Percentiles rank a stretch among this genome's conserved stretches.
These are phyloP conservation scores for Lactarius tabidus DNA, from an alignment of 768 basidiomycete species.

Conservation along the genomic window DNA sequence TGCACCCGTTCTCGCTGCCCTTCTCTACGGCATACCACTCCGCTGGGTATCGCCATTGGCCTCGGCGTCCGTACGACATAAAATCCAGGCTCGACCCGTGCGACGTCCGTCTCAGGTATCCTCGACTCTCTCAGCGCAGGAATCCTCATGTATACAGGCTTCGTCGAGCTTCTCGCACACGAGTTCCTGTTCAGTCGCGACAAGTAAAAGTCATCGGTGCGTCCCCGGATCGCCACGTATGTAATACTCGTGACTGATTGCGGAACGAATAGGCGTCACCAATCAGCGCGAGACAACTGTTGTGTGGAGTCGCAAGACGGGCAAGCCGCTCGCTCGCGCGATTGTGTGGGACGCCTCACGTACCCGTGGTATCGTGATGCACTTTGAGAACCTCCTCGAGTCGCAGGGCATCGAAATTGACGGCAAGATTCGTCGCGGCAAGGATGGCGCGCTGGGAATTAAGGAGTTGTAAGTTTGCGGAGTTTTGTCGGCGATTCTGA, in stretches of 20 bases:
- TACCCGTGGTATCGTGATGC: conserved; percentile 80
- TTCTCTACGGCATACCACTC: conserved; percentile 77
- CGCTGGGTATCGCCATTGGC: conserved; percentile 83
- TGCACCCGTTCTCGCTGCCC: conserved; percentile 56
- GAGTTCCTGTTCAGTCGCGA: conserved; percentile 91
- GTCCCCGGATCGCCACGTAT: conserved; percentile 28
- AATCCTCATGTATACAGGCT: conserved; percentile 82
- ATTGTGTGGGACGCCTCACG: conserved; percentile 98
- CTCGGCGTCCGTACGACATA: conserved; percentile 73
- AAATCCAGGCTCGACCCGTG: conserved; percentile 72
- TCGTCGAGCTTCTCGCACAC: conserved; percentile 90
- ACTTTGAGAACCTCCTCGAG: conserved; percentile 67
- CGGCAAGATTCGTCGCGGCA: conserved; percentile 65
- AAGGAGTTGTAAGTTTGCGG: conserved; percentile 58
- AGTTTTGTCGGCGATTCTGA: neutral
- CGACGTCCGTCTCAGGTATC: conserved; percentile 78
- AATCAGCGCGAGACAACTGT: conserved; percentile 97
- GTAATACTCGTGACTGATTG: conserved; percentile 12
- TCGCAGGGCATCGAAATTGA: conserved; percentile 71
- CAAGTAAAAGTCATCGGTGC: conserved; percentile 90
- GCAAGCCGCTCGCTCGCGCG: conserved; percentile 81
- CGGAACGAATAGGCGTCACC: conserved; percentile 66
- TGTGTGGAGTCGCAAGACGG: conserved; percentile 87
- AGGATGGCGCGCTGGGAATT: conserved; percentile 61
- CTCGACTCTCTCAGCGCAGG: conserved; percentile 85